Conservation (phyloP, 768 basidiomycete species). For the Xerocomus potaroensis region DNA sequence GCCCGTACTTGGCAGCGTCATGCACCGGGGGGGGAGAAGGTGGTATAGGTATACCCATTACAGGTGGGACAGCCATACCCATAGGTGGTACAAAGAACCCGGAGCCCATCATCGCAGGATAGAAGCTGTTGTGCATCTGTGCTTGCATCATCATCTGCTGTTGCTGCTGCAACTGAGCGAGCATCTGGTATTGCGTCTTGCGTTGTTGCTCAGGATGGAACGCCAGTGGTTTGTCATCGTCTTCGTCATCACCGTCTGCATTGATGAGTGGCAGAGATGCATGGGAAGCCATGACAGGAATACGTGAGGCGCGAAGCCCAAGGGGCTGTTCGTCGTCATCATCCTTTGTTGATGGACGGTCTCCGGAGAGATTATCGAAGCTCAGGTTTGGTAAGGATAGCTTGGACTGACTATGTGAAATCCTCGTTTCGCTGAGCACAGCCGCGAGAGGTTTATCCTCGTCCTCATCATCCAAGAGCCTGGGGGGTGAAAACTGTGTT, state of each 20-base stretch:
- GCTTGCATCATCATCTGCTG: constrained; percentile 73
- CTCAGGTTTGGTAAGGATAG: constrained; percentile 41
- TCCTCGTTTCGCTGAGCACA: constrained; percentile 46
- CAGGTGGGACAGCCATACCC: constrained; percentile 43
- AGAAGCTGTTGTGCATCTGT: constrained; percentile 72
- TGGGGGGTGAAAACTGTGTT: constrained; percentile 24
- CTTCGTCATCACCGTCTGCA: constrained; percentile 48
- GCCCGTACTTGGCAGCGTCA: constrained; percentile 62
- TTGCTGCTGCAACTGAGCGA: constrained; percentile 45
- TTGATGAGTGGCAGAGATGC: constrained; percentile 25
- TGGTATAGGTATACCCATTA: constrained; percentile 35
- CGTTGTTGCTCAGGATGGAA: constrained; percentile 79
- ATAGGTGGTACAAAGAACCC: constrained; percentile 61
- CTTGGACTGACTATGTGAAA: constrained; percentile 41
- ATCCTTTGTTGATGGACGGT: constrained; percentile 31
- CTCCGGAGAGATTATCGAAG: constrained; percentile 32
- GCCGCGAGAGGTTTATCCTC: constrained; percentile 60
- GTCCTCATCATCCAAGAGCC: constrained; percentile 42
- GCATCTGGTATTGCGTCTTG: constrained; percentile 50
- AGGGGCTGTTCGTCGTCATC: constrained; percentile 67
- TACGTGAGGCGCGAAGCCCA: constrained; percentile 59
- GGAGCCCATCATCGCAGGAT: constrained; percentile 67
- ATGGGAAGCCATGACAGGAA: constrained; percentile 24
- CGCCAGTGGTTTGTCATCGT: constrained; percentile 68
- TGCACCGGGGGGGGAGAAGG: constrained; percentile 60